phyloP scores from a whole-genome alignment of 2,329 filamentous ascomycete species.

The Alternaria novae-zelandiae region DNA sequence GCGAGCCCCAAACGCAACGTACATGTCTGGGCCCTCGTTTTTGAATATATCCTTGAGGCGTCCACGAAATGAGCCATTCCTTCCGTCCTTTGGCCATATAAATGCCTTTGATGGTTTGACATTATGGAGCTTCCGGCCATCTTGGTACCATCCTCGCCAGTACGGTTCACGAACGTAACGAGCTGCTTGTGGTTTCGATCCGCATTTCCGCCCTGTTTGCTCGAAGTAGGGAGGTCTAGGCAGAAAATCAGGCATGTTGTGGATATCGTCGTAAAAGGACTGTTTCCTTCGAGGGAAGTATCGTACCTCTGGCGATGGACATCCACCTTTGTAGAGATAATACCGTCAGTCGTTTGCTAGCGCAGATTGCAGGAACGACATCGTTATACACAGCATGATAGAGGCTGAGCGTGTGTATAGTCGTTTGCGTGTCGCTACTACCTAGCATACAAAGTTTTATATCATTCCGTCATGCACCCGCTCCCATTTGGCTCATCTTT shows the following conservation, averaged over 20 bases:
- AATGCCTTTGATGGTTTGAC: conserved; percentile 50
- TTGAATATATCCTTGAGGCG: conserved; percentile 53
- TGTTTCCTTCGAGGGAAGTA: no score
- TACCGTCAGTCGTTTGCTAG: conserved; percentile 13
- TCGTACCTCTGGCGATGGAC: no score
- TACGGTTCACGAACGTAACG: no score
- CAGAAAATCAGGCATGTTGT: no score
- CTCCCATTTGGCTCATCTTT: background rate
- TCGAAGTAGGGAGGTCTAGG: no score
- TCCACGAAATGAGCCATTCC: conserved; percentile 15
- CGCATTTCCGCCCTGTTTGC: no score
- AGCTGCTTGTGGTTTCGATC: no score
- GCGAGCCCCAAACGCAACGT: no score
- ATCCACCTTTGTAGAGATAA: no score
- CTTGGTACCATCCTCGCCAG: conserved; percentile 42
- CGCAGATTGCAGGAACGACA: background rate
- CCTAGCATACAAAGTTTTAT: background rate
- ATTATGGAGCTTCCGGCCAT: conserved; percentile 20
- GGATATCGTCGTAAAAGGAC: no score
- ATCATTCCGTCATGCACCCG: background rate
- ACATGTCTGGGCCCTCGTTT: conserved; percentile 51
- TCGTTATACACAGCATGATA: background rate
- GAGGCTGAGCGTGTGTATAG: background rate
- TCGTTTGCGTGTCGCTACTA: conserved; percentile 10
- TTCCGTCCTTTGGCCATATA: conserved; percentile 53